These are phyloP conservation scores for Fomitopsis serialis DNA, from an alignment of 768 basidiomycete genomes.

Conservation along the genomic window DNA sequence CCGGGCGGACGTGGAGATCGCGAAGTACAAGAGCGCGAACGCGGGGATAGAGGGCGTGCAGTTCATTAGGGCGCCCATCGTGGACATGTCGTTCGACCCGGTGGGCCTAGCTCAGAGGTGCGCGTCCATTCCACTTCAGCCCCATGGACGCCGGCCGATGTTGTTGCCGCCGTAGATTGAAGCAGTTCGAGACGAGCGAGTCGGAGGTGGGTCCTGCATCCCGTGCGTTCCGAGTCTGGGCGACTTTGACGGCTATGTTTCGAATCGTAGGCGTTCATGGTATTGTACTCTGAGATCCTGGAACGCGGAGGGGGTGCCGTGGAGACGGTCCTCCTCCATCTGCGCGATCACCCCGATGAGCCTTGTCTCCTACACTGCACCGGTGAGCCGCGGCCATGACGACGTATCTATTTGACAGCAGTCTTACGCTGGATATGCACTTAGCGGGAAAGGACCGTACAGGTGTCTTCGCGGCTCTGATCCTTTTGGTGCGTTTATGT, in stretches of 20 bases:
- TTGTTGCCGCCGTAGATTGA: constrained; percentile 21
- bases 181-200: constrained; percentile 22
- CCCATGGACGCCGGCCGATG: not conserved
- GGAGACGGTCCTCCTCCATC: constrained; percentile 29
- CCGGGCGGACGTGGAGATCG: constrained; percentile 32
- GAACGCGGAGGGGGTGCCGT: constrained; percentile 27
- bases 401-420: not conserved
- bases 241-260: too few species aligned
- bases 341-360: constrained; percentile 32
- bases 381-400: constrained; percentile 20
- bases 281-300: constrained; percentile 27
- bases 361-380: constrained; percentile 41
- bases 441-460: constrained; percentile 42
- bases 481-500: constrained; percentile 29
- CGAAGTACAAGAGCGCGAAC: constrained; percentile 24
- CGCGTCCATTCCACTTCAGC: not conserved
- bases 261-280: constrained; percentile 30
- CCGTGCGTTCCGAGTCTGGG: too few species aligned
- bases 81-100: constrained; percentile 24
- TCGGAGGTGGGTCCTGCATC: constrained; percentile 17
- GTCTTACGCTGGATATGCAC: not conserved
- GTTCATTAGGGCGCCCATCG: constrained; percentile 21
- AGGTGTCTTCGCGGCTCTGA: constrained; percentile 31
- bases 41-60: constrained; percentile 28
- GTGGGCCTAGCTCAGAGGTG: constrained; percentile 10